Percentiles rank a stretch among this genome's conserved stretches.
phyloP scores from a whole-genome alignment of 495 filamentous ascomycete genomes.

The Rusavskia elegans region DNA sequence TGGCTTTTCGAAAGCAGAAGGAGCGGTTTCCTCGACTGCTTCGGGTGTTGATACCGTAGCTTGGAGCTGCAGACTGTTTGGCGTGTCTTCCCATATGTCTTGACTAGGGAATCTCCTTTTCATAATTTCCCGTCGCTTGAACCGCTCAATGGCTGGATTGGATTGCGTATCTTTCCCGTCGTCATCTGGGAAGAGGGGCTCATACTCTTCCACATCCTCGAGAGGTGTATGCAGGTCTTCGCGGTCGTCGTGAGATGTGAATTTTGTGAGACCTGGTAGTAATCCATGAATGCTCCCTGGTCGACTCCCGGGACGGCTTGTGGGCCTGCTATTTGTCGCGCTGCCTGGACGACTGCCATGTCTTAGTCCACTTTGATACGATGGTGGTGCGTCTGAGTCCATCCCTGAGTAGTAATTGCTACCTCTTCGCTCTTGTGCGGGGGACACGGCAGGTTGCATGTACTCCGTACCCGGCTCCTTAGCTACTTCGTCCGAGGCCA shows the following conservation, averaged over 20 bases:
- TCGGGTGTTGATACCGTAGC: slow-evolving; percentile 79
- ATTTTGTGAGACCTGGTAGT: slow-evolving; percentile 28
- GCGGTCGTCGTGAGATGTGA: slow-evolving; percentile 31
- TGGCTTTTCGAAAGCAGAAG: slow-evolving; percentile 15
- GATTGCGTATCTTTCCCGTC: slow-evolving; percentile 40
- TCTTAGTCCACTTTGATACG: slow-evolving; percentile 8
- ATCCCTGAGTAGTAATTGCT: slow-evolving; percentile 38
- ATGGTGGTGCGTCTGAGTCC: slow-evolving; percentile 18
- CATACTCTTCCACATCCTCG: slow-evolving; percentile 86
- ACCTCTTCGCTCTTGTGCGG: slow-evolving; percentile 40
- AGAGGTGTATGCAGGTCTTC: slow-evolving; percentile 51
- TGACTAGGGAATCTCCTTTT: slow-evolving; percentile 78
- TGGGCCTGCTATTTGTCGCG: slow-evolving; percentile 46
- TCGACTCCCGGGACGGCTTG: slow-evolving; percentile 40
- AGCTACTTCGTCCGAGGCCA: slow-evolving; percentile 81
- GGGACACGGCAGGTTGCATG: slow-evolving; percentile 60
- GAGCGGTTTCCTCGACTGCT: slow-evolving; percentile 23
- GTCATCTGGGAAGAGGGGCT: slow-evolving; percentile 85
- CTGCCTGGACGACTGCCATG: slow-evolving; percentile 32
- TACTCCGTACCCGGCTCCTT: slow-evolving; percentile 52
- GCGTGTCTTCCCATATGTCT: slow-evolving; percentile 95
- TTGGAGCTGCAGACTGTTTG: slow-evolving; percentile 67
- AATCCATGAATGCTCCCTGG: slow-evolving; percentile 39
- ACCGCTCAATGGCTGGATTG: slow-evolving; percentile 38
- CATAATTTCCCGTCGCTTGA: slow-evolving; percentile 45